Percentiles rank a stretch among this genome's conserved stretches.
Evolutionary conservation across 805 yeast genomes (phyloP).

Genomic region (Wickerhamomyces canadensis): DNA sequence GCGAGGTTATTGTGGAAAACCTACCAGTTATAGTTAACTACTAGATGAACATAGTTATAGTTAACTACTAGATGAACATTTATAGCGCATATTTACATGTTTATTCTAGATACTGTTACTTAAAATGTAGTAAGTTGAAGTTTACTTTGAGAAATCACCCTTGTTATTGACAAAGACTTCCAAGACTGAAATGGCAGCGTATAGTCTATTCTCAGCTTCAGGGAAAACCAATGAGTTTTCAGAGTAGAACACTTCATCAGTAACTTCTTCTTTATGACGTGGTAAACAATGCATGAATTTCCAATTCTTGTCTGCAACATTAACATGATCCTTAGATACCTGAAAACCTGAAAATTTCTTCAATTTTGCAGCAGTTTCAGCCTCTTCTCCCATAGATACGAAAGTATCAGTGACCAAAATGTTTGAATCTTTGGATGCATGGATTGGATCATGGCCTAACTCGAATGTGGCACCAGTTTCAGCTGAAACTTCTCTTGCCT

Average conservation of each 20-base stretch:
- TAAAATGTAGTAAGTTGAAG: too few species aligned
- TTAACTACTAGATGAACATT: conserved; percentile 47
- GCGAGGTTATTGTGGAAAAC: conserved; percentile 1
- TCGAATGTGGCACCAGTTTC: conserved; percentile 49
- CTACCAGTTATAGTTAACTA: conserved; percentile 16
- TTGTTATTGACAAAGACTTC: conserved; percentile 86
- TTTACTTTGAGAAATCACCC: conserved; percentile 44
- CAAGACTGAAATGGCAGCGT: conserved; percentile 92
- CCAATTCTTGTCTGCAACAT: conserved; percentile 62
- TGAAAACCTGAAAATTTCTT: conserved; percentile 85
- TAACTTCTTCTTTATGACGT: conserved; percentile 90
- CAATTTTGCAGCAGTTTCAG: conserved; percentile 63
- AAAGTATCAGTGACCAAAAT: conserved; percentile 94
- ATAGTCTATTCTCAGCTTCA: conserved; percentile 94
- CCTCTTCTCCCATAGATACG: conserved; percentile 97
- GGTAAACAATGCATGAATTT: conserved; percentile 98
- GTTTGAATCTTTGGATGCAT: conserved; percentile 70
- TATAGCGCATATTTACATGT: too few species aligned
- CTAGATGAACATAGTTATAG: not conserved
- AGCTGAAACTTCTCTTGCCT: conserved; percentile 47
- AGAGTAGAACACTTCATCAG: conserved; percentile 87
- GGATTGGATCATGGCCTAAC: conserved; percentile 65
- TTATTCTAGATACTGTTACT: too few species aligned
- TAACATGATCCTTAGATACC: conserved; percentile 61
- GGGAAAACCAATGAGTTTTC: conserved; percentile 81